Evolutionary conservation across 2,329 filamentous ascomycete genomes (phyloP), one percentile per base, ranked within the genome.

Genomic region (Paraconiothyrium sp.): DNA sequence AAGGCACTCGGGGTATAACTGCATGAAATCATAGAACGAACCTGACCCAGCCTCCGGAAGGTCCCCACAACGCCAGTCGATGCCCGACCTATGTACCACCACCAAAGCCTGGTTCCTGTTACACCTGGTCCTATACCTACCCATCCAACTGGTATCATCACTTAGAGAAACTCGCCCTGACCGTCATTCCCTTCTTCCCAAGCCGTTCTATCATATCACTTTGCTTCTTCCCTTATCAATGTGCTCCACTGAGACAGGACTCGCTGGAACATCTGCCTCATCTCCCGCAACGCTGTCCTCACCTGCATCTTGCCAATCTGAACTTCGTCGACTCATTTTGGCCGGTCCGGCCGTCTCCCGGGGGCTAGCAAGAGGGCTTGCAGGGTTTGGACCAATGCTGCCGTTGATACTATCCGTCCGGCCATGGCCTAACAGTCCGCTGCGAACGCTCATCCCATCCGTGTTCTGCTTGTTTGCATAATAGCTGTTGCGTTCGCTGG

Each of bases 401-500:
- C 92, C 91, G 63, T 84, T 90, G 58, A 94, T 88, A 78, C 93
- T 97, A 75, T 97, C 93, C 54, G 92, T 90, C 64, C 92, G 86
- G 2, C 87, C 88, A 76, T 97, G 94, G 0, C 92, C 91, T 3
- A 92, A 76, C 1, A 90, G 80, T 0, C 92, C 92, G 76, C 92
- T 97, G 57, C 92, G 86, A 34, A 96, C 83, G 72, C 93, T 97
- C 10, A 89, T 88, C 1, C 87, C 91, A 67, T 97, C 92, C 5
- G 83, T 77, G 47, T 80, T 78, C 62, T 82, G 78, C 64, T 83
- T 83, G 71, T 83, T 87, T 61, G 88, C 88, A 32, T 90, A 88
- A 72, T 97, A 94, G 78, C 92, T 96, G 75, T 91, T 94, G 52
- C 94, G 86, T 72, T 97, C 94, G 60, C 90, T 90, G 7, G 86